Conservation (phyloP, 306 rosid species). For the Acacia crassicarpa region DNA sequence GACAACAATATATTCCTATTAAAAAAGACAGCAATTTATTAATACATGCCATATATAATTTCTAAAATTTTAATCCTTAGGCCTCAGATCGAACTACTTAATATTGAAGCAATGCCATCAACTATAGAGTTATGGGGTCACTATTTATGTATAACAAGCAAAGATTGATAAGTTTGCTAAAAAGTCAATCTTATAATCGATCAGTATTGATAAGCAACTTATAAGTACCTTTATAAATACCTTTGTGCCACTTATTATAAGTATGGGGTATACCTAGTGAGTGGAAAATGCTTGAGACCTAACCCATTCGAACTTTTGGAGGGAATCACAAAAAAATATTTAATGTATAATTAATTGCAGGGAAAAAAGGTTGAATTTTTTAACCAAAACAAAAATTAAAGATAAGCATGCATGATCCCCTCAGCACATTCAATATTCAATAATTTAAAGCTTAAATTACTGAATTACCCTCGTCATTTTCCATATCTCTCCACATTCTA, state of each 20-base stretch:
- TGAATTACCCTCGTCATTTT: neutral
- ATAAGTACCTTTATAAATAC: too few relatives aligned
- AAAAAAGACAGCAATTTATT: neutral
- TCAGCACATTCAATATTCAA: neutral
- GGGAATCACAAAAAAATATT: too few relatives aligned
- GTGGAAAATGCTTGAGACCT: fast-evolving
- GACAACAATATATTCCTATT: too few relatives aligned
- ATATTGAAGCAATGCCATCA: neutral
- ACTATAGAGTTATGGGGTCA: neutral
- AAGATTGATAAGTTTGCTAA: too few relatives aligned
- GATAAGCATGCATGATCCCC: neutral
- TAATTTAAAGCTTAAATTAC: neutral
- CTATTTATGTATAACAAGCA: too few relatives aligned
- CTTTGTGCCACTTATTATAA: too few relatives aligned
- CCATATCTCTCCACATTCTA: neutral
- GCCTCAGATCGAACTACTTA: neutral
- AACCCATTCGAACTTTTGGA: too few relatives aligned
- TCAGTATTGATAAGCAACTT: too few relatives aligned
- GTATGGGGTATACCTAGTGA: too few relatives aligned
- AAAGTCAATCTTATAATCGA: too few relatives aligned
- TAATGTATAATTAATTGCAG: too few relatives aligned
- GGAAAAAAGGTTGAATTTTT: neutral
- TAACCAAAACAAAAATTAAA: neutral
- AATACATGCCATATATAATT: neutral
- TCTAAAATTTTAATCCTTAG: neutral